phyloP scores from a whole-genome alignment of 1,284 basidiomycete genomes.

The Fomitopsis palustris region DNA sequence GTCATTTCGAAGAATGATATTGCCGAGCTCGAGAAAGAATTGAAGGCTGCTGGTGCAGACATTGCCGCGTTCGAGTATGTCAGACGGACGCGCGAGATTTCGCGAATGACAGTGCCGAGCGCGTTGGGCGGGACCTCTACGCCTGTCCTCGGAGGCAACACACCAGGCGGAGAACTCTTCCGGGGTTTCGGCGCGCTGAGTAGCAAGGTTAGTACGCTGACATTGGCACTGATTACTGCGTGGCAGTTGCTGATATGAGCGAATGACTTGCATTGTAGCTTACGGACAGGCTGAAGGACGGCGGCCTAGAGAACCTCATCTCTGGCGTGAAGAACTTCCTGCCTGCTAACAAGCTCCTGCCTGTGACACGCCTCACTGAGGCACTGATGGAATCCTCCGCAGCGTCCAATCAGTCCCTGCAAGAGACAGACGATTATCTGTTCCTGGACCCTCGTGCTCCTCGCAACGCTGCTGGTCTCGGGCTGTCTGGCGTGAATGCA shows the following conservation, averaged over 20 bases:
- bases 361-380: slow-evolving; percentile 90
- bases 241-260: slow-evolving; percentile 1
- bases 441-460: slow-evolving; percentile 89
- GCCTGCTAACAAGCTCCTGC: slow-evolving; percentile 91
- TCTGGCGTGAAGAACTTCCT: slow-evolving; percentile 99
- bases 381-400: slow-evolving; percentile 95
- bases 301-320: slow-evolving; percentile 92
- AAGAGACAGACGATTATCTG: slow-evolving; percentile 96
- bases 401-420: slow-evolving; percentile 88
- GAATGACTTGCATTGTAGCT: slow-evolving; percentile 49
- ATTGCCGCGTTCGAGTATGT: slow-evolving; percentile 91
- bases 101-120: slow-evolving; percentile 68
- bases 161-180: slow-evolving; percentile 76
- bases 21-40: slow-evolving; percentile 81
- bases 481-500: slow-evolving; percentile 46
- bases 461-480: slow-evolving; percentile 49
- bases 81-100: slow-evolving; percentile 88
- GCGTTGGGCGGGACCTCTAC: slow-evolving; percentile 64
- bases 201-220: slow-evolving; percentile 64
- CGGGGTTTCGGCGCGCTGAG: slow-evolving; percentile 92
- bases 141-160: slow-evolving; percentile 67
- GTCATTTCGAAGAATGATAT: slow-evolving; percentile 85
- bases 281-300: slow-evolving; percentile 91
- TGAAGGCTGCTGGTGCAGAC: slow-evolving; percentile 79
- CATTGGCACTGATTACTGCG: not conserved